Base-by-base conservation (phyloP, 2,329 filamentous ascomycete species). In the Arthroderma sp. region DNA sequence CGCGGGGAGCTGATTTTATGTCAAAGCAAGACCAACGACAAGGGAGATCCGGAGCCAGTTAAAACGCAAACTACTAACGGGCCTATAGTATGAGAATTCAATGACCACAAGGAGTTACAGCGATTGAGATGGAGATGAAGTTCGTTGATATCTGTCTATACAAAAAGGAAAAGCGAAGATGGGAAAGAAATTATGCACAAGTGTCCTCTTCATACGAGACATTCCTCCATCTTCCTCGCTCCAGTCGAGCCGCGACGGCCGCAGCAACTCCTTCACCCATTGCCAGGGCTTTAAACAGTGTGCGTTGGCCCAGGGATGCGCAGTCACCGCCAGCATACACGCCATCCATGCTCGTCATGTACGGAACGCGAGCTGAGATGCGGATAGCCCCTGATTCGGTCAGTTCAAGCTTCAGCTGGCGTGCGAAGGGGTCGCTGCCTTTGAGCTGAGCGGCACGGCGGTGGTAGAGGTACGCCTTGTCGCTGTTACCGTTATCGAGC, bases 341-440 rank as follows among this genome's bases (percentile, higher is more conserved):
- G n/a, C 31, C 31, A 2, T 28, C 31, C 13, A 52, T 19, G 25
- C 25, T 31, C 17, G 65, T 31, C 9, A 37, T 51, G 38, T 38
- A 54, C 7, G 52, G 52, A 15, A 35, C 21, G 1, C 35, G 28
- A 13, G 37, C 35, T 43, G 39, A 43, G 39, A 43, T 43, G 28
- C 35, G 28, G 19, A 54, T 54, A 6, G 28, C 52, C 37, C 52
- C 52, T 38, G 21, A 35, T 17, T 31, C 31, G 21, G 52, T 54
- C 28, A 54, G 31, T 23, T 54, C 52, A 8, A 54, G 37, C 13
- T 19, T 17, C 11, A 54, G 52, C 31, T 41, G 52, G 21, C 35
- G 25, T 21, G 52, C 31, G 39, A 54, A 41, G 21, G 31, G 52
- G 7, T 37, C 52, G 31, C 19, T 37, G 37, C 21, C 31, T 25